Base-by-base conservation (phyloP, 345 rosid species). In the Lenwebbia sp. region DNA sequence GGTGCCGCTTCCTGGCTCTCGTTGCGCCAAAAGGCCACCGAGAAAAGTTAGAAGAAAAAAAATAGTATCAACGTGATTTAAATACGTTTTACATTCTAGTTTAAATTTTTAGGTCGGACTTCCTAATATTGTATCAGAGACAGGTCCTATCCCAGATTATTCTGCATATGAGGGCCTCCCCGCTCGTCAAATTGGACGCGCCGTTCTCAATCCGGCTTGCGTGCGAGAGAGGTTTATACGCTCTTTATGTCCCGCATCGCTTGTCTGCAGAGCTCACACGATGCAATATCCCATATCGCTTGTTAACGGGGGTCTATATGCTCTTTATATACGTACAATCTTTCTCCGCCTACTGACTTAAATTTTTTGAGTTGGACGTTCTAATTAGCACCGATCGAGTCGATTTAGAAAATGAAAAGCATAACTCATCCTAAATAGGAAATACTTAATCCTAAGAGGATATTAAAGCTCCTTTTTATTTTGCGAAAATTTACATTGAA, bases 161-260 rank as follows among this genome's bases (percentile, higher is more conserved):
- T 54, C 22, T 1, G 10, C 2, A 54, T 54, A 22, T 9, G 57
- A 22, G 26, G 57, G 1, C 25, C 8, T 54, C 76, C 5, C 1
- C 47, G 47, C 19, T 30, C 12, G 33, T 30, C 4, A 19, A 65
- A 65, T 17, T 15, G 12, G 0, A 65, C 17, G 5, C 0, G 40
- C 10, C 0, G 4, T 33, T 30, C 40, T 62, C 30, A 62, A 15
- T 28, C 5, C 0, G 3, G 5, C 22, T 62, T 8, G 23, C 15
- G 14, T 5, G 7, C 28, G 14, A 15, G 10, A 62, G 2, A 21
- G 22, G 1, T 1, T 1, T 50, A 50, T 50, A 50, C 14, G 52
- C 52, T 50, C 14, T 37, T 28, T 19, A 28, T 28, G 40, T 28
- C 21, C 1, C 5, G 0, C 30, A 0, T 0, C 2, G 0, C 11